Base-by-base conservation (phyloP, 345 rosid genomes). In the Hirschfeldia incana region DNA sequence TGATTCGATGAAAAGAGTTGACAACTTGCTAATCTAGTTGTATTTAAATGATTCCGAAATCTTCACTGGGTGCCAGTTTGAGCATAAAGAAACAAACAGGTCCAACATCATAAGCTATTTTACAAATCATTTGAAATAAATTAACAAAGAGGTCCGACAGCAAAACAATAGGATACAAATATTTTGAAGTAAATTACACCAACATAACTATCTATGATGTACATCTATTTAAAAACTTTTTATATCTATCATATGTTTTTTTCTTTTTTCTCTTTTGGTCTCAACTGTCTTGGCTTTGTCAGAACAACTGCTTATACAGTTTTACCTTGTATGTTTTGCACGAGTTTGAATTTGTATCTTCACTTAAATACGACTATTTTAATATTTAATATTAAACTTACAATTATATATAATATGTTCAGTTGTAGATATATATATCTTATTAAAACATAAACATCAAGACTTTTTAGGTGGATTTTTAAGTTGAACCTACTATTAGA, bases 11-110 rank as follows among this genome's bases (percentile, higher is more conserved):
- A 37, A 66, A 57, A 78, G 76, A 78, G 77, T 72, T 78, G 81
- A 78, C 81, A 72, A 72, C 76, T 78, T 78, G 76, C 72, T 78
- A 42, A 71, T 57, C 81, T 71, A 78, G 67, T 78, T 78, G 76
- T 71, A 65, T 36, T 55, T 29, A 57, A 72, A 78, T 55, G 72
- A 78, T 78, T 78, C 72, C 61, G 4, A 65, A 65, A 66, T 26
- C 27, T 49, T 65, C 4, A 78, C 67, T 37, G 11, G 51, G 81
- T 71, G 44, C 57, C 67, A 65, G 33, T 29, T 71, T 37, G 29
- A 78, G 36, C 60, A 57, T 55, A 51, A 55, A 64, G 15, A 70
- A 8, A 57, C 3, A 8, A 21, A 70, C 70, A 70, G 55, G 57
- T 55, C 75, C 66, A 70, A 62, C 69, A 11, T 27, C 13, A 26